Base-by-base conservation (phyloP, 192 early-diverging fungal species). In the Geranomyces variabilis region DNA sequence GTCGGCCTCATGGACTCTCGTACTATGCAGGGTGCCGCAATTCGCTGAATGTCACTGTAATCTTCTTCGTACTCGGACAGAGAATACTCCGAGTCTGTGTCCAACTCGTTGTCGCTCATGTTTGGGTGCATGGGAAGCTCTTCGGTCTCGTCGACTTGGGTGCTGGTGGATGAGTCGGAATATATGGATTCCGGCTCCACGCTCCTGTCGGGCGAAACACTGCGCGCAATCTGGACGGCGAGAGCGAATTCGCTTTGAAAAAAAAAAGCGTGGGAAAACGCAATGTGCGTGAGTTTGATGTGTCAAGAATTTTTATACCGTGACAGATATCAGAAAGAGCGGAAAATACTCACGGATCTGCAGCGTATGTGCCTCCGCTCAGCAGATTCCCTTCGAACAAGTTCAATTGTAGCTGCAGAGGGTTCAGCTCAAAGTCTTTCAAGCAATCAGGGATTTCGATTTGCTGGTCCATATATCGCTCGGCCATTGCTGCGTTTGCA, bases 1-100 rank as follows among this genome's bases (percentile, higher is more conserved):
- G 89, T 92, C 5, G 83, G 86, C 0, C 70, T 33, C 28, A 74
- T 66, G 19, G 87, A 53, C 26, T 55, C 57, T 17, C 75, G 70
- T 8, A 70, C 43, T 14, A 45, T n/a, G 43, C 68, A 70, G 12
- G 26, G 49, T 41, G 17, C 26, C 14, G 43, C 34, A 46, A 36
- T 5, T 14, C 17, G 12, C 3, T 68, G 48, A 30, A 29, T 17
- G 24, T 46, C 56, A 43, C 14, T 61, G 44, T 46, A 41, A 13
- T 70, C 56, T n/a, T 68, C 66, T 21, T 51, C 66, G 31, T 12
- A 22, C 64, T 49, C 44, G 0, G 34, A 21, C 19, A 47, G 7
- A 66, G n/a, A 21, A n/a, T 44, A 43, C 19, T 68, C 66, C 66
- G 47, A 51, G 66, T 68, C 66, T 0, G 29, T 36, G 6, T 68